Evolutionary conservation across 306 rosid genomes (phyloP).

Genomic region (Aeschynomene evenia): DNA sequence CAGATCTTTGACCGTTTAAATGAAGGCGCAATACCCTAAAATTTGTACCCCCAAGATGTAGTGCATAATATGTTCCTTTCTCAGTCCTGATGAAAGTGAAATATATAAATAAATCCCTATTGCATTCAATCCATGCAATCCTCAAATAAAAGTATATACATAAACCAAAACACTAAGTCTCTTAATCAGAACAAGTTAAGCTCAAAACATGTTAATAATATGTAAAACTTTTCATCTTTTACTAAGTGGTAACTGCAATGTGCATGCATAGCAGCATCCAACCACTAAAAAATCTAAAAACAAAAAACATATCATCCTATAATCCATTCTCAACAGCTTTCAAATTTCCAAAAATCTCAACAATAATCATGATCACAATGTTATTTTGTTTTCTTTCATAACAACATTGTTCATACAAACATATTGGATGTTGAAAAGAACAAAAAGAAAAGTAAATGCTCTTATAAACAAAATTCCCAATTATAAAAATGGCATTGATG

Average conservation of each 20-base stretch:
- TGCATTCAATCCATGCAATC: background rate
- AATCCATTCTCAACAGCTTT: constrained; percentile 11
- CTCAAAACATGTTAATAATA: constrained; percentile 10
- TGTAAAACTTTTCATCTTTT: constrained; percentile 4
- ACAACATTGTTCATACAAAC: background rate
- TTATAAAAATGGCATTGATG: background rate
- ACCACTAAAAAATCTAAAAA: background rate
- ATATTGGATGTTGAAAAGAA: background rate
- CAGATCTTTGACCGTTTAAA: constrained; percentile 62
- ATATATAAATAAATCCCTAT: background rate
- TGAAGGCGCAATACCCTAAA: constrained; percentile 80
- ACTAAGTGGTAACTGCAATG: background rate
- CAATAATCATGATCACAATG: background rate
- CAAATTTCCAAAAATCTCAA: constrained; percentile 1
- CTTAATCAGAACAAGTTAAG: background rate
- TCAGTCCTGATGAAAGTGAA: constrained; percentile 57
- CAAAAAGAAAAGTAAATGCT: background rate
- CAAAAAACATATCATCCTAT: background rate
- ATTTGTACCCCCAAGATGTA: constrained; percentile 92
- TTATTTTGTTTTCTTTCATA: constrained; percentile 8
- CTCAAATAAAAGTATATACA: background rate
- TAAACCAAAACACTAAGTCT: background rate
- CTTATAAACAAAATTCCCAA: background rate
- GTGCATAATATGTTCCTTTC: constrained; percentile 79
- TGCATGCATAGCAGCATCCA: constrained; percentile 15